phyloP scores from a whole-genome alignment of 371 early-diverging fungal genomes.

The Circinella minor region DNA sequence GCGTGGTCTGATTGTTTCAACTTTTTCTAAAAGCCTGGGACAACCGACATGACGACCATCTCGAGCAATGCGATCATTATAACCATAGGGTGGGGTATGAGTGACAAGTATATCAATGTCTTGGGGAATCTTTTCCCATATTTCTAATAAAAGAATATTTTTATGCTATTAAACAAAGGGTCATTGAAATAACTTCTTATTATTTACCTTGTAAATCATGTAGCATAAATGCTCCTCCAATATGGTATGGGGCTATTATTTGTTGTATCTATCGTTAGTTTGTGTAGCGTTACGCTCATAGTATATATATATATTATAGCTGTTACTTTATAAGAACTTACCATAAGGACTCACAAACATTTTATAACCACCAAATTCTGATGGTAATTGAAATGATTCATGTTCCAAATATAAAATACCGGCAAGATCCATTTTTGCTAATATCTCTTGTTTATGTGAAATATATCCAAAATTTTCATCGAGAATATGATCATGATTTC shows the following conservation, averaged over 20 bases:
- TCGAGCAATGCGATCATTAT: constrained; percentile 35
- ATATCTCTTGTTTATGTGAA: constrained; percentile 23
- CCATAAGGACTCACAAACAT: constrained; percentile 59
- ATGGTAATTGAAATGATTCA: constrained; percentile 39
- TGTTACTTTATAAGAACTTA: not conserved
- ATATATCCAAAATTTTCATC: constrained; percentile 30
- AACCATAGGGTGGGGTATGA: constrained; percentile 55
- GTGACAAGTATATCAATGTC: constrained; percentile 58
- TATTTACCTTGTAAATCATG: constrained; percentile 34
- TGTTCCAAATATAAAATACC: constrained; percentile 57
- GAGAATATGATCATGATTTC: constrained; percentile 57
- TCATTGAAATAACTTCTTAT: not conserved
- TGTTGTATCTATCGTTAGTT: too few relatives aligned
- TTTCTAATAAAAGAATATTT: constrained; percentile 14
- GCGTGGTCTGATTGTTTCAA: constrained; percentile 45
- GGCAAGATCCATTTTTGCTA: constrained; percentile 26
- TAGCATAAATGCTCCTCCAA: constrained; percentile 60
- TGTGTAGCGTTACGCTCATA: too few relatives aligned
- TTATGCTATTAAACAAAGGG: not conserved
- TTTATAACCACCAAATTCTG: constrained; percentile 32
- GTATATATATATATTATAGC: not conserved
- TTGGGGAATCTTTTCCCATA: constrained; percentile 51
- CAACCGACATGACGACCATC: constrained; percentile 48
- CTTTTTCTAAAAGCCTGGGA: constrained; percentile 35
- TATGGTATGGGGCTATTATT: constrained; percentile 43